These are phyloP conservation scores for Magnusiomyces ingens DNA, from an alignment of 1,139 yeast genomes.

Conservation along the genomic window DNA sequence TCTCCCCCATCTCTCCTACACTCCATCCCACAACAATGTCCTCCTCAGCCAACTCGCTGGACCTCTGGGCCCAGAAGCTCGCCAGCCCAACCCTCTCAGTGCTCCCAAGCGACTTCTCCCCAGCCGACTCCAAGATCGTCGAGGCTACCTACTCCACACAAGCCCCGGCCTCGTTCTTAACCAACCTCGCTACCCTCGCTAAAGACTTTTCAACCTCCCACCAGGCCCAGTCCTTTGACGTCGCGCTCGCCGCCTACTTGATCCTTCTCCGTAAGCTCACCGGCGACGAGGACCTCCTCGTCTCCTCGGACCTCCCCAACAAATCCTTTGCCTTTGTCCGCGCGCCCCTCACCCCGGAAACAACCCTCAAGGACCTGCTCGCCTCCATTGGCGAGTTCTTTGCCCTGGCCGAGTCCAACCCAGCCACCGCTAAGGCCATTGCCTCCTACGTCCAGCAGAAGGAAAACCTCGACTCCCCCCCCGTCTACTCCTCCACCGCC, in stretches of 20 bases:
- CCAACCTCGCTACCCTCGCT: conserved; percentile 13
- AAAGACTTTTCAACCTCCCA: conserved; percentile 17
- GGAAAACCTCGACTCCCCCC: conserved; percentile 49
- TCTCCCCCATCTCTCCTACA: background rate
- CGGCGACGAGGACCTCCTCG: conserved; percentile 90
- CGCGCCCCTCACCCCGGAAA: conserved; percentile 41
- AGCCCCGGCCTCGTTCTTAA: conserved; percentile 18
- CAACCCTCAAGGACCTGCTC: conserved; percentile 48
- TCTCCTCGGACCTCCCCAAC: conserved; percentile 53
- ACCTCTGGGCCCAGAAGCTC: conserved; percentile 62
- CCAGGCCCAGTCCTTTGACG: conserved; percentile 37
- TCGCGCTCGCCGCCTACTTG: conserved; percentile 63
- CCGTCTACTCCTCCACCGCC: conserved; percentile 59
- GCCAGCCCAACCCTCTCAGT: conserved; percentile 81
- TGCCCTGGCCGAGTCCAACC: conserved; percentile 34
- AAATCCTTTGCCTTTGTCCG: conserved; percentile 50
- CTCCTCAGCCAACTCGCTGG: conserved; percentile 20
- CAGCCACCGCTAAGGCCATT: conserved; percentile 48
- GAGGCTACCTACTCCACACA: conserved; percentile 49
- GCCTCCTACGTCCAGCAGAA: conserved; percentile 44
- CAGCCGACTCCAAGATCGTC: conserved; percentile 60
- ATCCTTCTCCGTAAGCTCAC: conserved; percentile 71
- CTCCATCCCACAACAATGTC: conserved; percentile 8
- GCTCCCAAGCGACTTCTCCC: conserved; percentile 82
- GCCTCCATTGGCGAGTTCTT: conserved; percentile 41